These are phyloP conservation scores for Backusella parvicylindrica DNA, from an alignment of 192 early-diverging fungal species.

Conservation along the genomic window DNA sequence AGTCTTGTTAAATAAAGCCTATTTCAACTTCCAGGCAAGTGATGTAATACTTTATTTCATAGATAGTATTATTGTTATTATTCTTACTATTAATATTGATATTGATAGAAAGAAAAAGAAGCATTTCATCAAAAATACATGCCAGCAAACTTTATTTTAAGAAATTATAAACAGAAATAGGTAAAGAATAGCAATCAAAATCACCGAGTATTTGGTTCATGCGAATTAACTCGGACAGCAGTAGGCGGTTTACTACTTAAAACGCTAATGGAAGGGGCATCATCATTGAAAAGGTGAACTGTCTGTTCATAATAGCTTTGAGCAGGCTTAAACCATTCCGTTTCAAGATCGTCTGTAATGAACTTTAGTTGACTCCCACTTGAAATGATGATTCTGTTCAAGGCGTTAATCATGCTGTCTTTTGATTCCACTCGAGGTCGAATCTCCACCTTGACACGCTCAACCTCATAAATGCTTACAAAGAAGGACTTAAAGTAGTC, in stretches of 20 bases:
- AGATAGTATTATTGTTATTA: no score
- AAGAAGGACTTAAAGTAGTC: conserved; percentile 41
- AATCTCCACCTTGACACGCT: conserved; percentile 39
- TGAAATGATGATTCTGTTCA: conserved; percentile 39
- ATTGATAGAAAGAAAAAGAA: no score
- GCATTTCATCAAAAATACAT: no score
- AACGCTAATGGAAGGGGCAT: conserved; percentile 19
- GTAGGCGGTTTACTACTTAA: conserved; percentile 20
- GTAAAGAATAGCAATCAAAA: background rate
- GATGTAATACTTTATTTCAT: no score
- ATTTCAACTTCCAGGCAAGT: no score
- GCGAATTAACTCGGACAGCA: background rate
- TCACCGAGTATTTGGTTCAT: background rate
- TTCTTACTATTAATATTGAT: no score
- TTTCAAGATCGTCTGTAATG: conserved; percentile 38
- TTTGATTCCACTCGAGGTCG: conserved; percentile 39
- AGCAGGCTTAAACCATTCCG: conserved; percentile 40
- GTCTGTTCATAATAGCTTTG: conserved; percentile 29
- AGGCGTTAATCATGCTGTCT: conserved; percentile 33
- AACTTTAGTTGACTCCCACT: conserved; percentile 39
- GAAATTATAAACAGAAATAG: no score
- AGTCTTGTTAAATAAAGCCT: no score
- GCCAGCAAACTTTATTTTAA: background rate
- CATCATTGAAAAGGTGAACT: conserved; percentile 31
- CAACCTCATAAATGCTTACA: conserved; percentile 34